Evolutionary conservation across 352 stramenopile species (phyloP).

Genomic region (Globisporangium cederbergense): DNA sequence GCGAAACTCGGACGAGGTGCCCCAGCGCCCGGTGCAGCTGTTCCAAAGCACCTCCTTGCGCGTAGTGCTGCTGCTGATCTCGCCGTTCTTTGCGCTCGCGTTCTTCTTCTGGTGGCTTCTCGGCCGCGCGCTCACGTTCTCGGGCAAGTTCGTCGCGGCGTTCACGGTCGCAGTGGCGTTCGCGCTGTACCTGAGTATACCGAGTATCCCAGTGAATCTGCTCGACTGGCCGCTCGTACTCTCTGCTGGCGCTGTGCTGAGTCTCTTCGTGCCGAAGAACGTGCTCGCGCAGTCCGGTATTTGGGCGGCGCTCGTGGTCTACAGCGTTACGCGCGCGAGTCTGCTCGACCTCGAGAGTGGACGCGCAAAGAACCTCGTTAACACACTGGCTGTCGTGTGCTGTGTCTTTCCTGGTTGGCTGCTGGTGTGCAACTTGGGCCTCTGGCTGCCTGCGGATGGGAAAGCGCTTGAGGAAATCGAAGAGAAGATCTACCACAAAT

Average conservation of each 20-base stretch:
- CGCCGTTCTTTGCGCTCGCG: conserved; percentile 43
- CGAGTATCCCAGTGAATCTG: conserved; percentile 37
- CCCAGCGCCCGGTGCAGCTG: neutral
- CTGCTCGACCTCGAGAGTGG: conserved; percentile 36
- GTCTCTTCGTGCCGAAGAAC: conserved; percentile 10
- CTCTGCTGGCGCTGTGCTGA: conserved; percentile 25
- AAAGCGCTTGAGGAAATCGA: conserved; percentile 50
- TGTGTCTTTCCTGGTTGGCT: conserved; percentile 51
- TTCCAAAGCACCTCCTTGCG: conserved; percentile 17
- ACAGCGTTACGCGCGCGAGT: conserved; percentile 39
- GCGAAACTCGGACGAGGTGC: conserved; percentile 1
- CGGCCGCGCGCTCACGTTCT: conserved; percentile 45
- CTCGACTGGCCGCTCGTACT: conserved; percentile 65
- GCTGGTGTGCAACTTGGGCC: conserved; percentile 35
- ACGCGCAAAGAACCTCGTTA: conserved; percentile 31
- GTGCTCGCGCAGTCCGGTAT: conserved; percentile 23
- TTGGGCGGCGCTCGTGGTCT: conserved; percentile 33
- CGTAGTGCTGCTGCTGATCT: conserved; percentile 32
- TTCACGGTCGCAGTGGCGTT: conserved; percentile 28
- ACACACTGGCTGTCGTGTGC: conserved; percentile 36
- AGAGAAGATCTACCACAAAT: conserved; percentile 65
- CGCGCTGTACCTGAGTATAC: conserved; percentile 53
- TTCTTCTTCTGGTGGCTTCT: conserved; percentile 54
- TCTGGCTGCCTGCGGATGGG: conserved; percentile 60
- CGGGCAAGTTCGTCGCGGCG: conserved; percentile 29